Percentiles rank a stretch among this genome's conserved stretches.
These are phyloP conservation scores for Diatrype stigma DNA, from an alignment of 2,329 filamentous ascomycete genomes.

Conservation along the genomic window DNA sequence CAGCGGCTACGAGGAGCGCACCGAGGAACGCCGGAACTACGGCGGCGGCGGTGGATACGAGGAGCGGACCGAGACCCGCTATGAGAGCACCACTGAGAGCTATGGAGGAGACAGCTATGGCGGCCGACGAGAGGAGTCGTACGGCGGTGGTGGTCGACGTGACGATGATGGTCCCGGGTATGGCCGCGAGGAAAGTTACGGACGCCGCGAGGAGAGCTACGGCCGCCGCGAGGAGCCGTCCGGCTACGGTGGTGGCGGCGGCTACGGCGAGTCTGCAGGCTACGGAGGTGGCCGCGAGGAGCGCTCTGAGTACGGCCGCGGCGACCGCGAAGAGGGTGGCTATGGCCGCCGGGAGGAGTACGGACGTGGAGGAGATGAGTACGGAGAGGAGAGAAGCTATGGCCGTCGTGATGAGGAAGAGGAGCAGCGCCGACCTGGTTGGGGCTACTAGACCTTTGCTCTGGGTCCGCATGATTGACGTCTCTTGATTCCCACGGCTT, in stretches of 20 bases:
- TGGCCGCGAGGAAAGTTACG: conserved; percentile 21
- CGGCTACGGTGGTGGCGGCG: conserved; percentile 15
- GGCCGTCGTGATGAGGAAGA: conserved; percentile 12
- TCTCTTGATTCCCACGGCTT: too few relatives aligned
- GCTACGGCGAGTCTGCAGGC: conserved; percentile 3
- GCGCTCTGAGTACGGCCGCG: conserved; percentile 20
- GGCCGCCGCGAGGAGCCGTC: too few relatives aligned
- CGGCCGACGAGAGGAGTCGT: conserved; percentile 21
- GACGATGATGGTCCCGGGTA: too few relatives aligned
- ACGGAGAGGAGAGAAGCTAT: conserved; percentile 16
- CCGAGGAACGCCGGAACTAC: too few relatives aligned
- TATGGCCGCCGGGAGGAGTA: conserved; percentile 21
- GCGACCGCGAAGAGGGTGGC: conserved; percentile 24
- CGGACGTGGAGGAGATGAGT: conserved; percentile 12
- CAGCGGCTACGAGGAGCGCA: conserved; percentile 55
- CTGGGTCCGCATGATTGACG: too few relatives aligned
- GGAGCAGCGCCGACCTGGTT: conserved; percentile 10
- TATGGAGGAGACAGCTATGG: conserved; percentile 2
- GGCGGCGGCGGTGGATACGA: too few relatives aligned
- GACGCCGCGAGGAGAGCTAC: conserved; percentile 19
- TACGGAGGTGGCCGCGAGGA: conserved; percentile 1
- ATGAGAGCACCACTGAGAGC: conserved; percentile 23
- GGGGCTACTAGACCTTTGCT: too few relatives aligned
- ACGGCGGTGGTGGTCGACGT: conserved; percentile 11
- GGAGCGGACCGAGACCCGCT: conserved; percentile 52